Evolutionary conservation across 2,329 filamentous ascomycete species (phyloP), one percentile per base, ranked within the genome.

Genomic region (Metarhizium brunneum): DNA sequence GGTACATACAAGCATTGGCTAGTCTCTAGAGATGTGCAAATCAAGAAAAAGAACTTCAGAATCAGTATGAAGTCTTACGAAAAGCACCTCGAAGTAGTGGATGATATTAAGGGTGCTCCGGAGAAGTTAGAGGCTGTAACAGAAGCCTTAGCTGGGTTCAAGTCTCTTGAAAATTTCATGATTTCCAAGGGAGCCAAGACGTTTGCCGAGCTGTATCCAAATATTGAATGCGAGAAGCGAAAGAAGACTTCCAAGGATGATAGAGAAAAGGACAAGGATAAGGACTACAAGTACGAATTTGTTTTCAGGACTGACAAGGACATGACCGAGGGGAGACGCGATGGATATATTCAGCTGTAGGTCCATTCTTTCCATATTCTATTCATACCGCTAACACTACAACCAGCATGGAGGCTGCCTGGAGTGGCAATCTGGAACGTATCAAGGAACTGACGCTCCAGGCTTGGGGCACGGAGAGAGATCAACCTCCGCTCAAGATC

Each of bases 341-440:
- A 75, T 38, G 84, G 78, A 0, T 92, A 91, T 59, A 59, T 87
- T 6, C 71, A 80, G 59, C 68, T 92, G 73, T 85, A 71, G 76
- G 81, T 74, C 32, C 4, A 13, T 20, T 20, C 2, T 4, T 25
- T 35, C 45, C 20, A 7, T 20, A n/a, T 14, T 43, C 11, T 18
- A 8, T 47, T 16, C 11, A 43, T 25, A 13, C 16, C 13, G 40
- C 52, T 53, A 30, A 55, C 30, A 20, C 38, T n/a, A 32, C 29
- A 35, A 20, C 16, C 55, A 83, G 80, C 7, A 88, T 88, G 66
- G 83, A 92, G 64, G 88, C 88, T 40, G 83, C 83, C 4, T 94
- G 87, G 87, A 63, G 63, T 4, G 86, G 85, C n/a, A 81, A 94
- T 61, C 60, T 87, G 1, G 74, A 81, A 1, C 82, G 73, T 3